These are phyloP conservation scores for Microbotryum violaceum DNA, from an alignment of 1,284 basidiomycete genomes.

Conservation along the genomic window DNA sequence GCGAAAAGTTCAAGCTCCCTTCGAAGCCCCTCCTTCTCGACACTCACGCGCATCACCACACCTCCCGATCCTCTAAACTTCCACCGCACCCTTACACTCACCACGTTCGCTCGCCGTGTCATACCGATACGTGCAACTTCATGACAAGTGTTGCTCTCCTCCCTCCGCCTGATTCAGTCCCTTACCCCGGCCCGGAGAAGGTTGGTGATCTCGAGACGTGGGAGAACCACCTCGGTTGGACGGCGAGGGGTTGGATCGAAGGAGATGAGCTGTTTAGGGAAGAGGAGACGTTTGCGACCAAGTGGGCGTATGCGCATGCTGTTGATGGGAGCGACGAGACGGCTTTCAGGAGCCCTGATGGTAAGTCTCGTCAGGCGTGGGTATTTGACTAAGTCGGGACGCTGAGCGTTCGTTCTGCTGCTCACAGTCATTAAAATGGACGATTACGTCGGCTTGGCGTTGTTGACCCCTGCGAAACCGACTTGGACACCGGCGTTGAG, in stretches of 20 bases:
- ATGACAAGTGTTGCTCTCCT: slow-evolving; percentile 31
- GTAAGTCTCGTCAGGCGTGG: slow-evolving; percentile 19
- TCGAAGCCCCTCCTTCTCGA: slow-evolving; percentile 1
- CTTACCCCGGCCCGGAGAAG: slow-evolving; percentile 21
- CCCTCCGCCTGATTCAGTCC: slow-evolving; percentile 24
- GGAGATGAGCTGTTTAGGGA: slow-evolving; percentile 18
- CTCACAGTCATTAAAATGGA: slow-evolving; percentile 24
- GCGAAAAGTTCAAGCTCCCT: not conserved
- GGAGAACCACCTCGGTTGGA: slow-evolving; percentile 26
- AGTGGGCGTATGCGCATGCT: slow-evolving; percentile 29
- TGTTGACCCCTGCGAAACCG: slow-evolving; percentile 24
- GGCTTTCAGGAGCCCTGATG: slow-evolving; percentile 31
- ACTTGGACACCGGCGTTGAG: slow-evolving; percentile 5
- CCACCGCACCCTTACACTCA: slow-evolving; percentile 17
- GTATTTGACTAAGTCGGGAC: not conserved
- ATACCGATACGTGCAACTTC: slow-evolving; percentile 25
- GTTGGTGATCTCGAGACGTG: slow-evolving; percentile 11
- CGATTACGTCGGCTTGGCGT: slow-evolving; percentile 34
- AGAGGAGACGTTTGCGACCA: slow-evolving; percentile 28
- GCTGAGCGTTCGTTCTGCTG: not conserved
- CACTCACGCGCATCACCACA: not conserved
- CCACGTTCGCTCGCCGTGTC: slow-evolving; percentile 24
- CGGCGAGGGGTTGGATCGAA: slow-evolving; percentile 11
- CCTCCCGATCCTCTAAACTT: not conserved
- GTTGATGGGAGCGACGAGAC: slow-evolving; percentile 31